Evolutionary conservation across 257 asterid genomes (phyloP), one percentile per base, ranked within the genome.

Genomic region (Solanum clarkiae): DNA sequence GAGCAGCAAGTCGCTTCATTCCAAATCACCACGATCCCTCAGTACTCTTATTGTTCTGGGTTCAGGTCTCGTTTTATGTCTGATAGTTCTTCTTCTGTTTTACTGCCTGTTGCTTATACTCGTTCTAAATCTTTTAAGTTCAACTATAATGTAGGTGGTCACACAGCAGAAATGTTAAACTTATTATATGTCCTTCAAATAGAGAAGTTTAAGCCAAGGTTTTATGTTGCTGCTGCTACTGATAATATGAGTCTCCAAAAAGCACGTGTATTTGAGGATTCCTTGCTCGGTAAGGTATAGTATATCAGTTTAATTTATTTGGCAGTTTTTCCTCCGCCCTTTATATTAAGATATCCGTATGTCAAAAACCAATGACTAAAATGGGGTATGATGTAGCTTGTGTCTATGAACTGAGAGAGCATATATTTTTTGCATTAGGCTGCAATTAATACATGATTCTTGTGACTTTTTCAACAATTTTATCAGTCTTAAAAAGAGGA

Each of bases 161-260:
- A 96, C 91, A 95, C 98, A 7, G 98, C 99, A 1, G 99, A 96
- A 89, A 95, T 96, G 99, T 63, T 96, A 85, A 93, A 95, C 84
- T 87, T 97, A 83, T 91, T 97, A 47, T 86, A 88, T 63, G 96
- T 90, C 80, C 89, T 97, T 88, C 93, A 93, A 90, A 91, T 89
- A 86, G 93, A 92, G 26, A 90, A 89, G 89, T 93, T 94, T 87
- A 88, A 88, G 86, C 94, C 97, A 1, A 92, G 98, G 77, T 91
- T 90, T 85, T 96, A 94, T 85, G 86, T 96, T 56, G 99, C 97
- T 80, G 99, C 99, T 86, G 97, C 97, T 63, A 95, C 98, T 72
- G 99, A 96, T 91, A 94, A 93, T 77, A 95, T 96, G 99, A 95
- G 98, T 85, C 95, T 96, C 79, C 97, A 93, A 63, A 96, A 97